These are phyloP conservation scores for Botrytis paeoniae DNA, from an alignment of 2,329 filamentous ascomycete genomes.

Conservation along the genomic window DNA sequence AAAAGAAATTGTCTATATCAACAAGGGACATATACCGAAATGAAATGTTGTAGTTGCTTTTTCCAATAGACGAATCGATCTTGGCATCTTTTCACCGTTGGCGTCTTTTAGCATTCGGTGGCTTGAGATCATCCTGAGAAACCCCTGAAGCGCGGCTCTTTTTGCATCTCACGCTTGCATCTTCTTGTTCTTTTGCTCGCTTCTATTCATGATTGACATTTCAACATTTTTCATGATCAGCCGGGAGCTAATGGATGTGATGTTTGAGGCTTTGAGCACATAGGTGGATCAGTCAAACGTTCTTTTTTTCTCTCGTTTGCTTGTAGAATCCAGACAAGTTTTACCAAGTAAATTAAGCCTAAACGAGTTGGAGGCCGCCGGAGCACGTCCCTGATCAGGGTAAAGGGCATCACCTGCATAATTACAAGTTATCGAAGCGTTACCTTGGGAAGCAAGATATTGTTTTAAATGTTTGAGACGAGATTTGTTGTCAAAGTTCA, in stretches of 20 bases:
- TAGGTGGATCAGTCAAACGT: slow-evolving; percentile 1
- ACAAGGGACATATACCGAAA: background rate
- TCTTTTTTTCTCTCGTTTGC: background rate
- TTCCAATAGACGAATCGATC: background rate
- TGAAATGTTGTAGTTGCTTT: background rate
- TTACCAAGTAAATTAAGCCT: background rate
- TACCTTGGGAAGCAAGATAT: slow-evolving; percentile 1
- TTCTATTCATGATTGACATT: background rate
- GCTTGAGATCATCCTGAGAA: slow-evolving; percentile 12
- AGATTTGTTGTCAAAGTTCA: background rate
- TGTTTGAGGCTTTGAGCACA: background rate
- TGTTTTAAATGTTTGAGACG: background rate
- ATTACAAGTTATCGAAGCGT: slow-evolving; percentile 11
- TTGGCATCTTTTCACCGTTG: slow-evolving; percentile 21
- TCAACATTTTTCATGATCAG: slow-evolving; percentile 3
- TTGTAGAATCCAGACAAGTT: background rate
- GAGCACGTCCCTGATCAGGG: slow-evolving; percentile 16
- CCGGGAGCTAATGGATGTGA: slow-evolving; percentile 10
- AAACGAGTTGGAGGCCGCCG: slow-evolving; percentile 12
- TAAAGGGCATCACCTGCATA: slow-evolving; percentile 5
- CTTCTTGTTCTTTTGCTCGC: slow-evolving; percentile 4
- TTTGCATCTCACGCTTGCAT: background rate
- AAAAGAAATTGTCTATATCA: background rate
- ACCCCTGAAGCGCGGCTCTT: slow-evolving; percentile 12
- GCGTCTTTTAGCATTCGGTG: slow-evolving; percentile 18